phyloP scores from a whole-genome alignment of 352 stramenopile species.

The Bremia lactucae region DNA sequence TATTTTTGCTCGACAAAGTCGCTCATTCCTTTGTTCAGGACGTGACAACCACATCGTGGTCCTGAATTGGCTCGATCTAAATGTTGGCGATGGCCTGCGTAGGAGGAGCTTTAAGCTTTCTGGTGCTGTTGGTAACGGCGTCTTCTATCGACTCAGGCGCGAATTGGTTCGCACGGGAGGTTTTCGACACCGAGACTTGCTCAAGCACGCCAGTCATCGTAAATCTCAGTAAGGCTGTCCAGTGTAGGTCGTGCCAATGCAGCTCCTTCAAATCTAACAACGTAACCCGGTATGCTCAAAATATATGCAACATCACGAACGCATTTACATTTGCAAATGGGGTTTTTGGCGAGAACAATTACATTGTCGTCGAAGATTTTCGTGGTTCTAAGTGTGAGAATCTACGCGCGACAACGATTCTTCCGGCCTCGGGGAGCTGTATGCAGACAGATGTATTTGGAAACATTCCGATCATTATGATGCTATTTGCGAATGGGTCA shows the following conservation, averaged over 20 bases:
- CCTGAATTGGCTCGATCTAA: too few species aligned
- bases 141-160: too few species aligned
- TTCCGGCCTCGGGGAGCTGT: slow-evolving; percentile 11
- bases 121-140: too few species aligned
- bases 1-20: too few species aligned
- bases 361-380: slow-evolving; percentile 19
- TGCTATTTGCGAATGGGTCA: slow-evolving; percentile 16
- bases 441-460: slow-evolving; percentile 6
- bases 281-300: slow-evolving; percentile 1
- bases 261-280: slow-evolving; percentile 8
- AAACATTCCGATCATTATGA: slow-evolving; percentile 10
- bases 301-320: slow-evolving; percentile 15
- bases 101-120: too few species aligned
- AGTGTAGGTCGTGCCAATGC: slow-evolving; percentile 3
- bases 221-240: slow-evolving; percentile 1
- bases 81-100: too few species aligned
- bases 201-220: slow-evolving; percentile 3
- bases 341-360: slow-evolving; percentile 15
- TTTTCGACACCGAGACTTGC: slow-evolving; percentile 9
- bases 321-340: slow-evolving; percentile 12
- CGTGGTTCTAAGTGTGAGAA: slow-evolving; percentile 5
- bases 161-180: slow-evolving; percentile 11
- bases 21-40: too few species aligned
- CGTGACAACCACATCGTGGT: too few species aligned
- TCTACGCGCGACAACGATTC: slow-evolving; percentile 8